Evolutionary conservation across 257 asterid species (phyloP), one percentile per base, ranked within the genome.

Genomic region (Solanum infundibuliforme): DNA sequence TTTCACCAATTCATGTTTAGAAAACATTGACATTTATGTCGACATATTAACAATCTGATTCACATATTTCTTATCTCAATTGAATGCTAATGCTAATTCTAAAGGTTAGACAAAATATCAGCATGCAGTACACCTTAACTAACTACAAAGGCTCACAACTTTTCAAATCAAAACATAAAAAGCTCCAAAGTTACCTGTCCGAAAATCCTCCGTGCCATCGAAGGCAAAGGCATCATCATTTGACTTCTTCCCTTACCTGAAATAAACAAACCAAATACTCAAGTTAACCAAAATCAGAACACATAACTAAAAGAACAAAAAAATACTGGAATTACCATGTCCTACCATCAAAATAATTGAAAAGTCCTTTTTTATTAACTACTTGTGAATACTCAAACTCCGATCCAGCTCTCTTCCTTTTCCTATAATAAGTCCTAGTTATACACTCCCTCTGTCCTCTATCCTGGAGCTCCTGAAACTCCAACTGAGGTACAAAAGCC

Each of bases 381-480:
- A 32, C 84, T 27, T 88, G 77, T n/a, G 91, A 82, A 66, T 65
- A 60, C 52, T 88, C 94, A 73, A 41, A 71, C 13, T 88, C 94
- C 83, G 68, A 83, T 21, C 73, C 65, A 87, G 35, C 35, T 86
- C 94, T 90, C 93, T 91, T 96, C 93, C 94, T 86, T 88, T 91
- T 95, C 77, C 95, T 91, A 85, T 34, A 88, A 88, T 88, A 90
- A 81, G 92, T 92, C 92, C 88, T 87, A 83, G 84, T 75, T 6
- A 31, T n/a, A 48, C 62, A 82, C 87, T 82, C 91, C 11, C 21
- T 60, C 23, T 58, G 71, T 66, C 79, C 69, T 86, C 52, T 76
- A 36, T 41, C 52, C 79, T 85, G 71, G 87, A 68, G 52, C 52
- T 25, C 41, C 46, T 66, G 71, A 4, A 81, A 7, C 87, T 85